Base-by-base conservation (phyloP, 2,329 filamentous ascomycete genomes). In the Botrytis medusae region DNA sequence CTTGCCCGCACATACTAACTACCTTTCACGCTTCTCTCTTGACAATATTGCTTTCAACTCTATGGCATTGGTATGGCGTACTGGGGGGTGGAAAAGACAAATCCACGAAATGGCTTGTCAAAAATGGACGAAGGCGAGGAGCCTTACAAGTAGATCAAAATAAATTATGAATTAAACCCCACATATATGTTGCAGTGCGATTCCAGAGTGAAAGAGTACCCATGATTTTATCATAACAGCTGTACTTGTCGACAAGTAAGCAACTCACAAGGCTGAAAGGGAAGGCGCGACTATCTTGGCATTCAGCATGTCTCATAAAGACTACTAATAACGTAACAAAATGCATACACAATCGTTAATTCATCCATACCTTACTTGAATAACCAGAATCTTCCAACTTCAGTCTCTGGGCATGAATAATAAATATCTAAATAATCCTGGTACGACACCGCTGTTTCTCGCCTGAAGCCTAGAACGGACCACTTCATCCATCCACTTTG, bases 1-100 rank as follows among this genome's bases (percentile, higher is more conserved):
- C 87, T 99, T 81, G 93, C 95, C 75, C 92, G 96, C 83, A 97
- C 95, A 74, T 99, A 99, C 87, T 97, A 92, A 77, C 67, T 59
- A 44, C 74, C 71, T 72, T 75, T 72, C 69, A 74, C 77, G 76
- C 77, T 69, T 75, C 63, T 74, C 72, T 68, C 65, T 72, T 48
- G 73, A 72, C 67, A 76, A 77, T 76, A 65, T 76, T 76, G 73
- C 74, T 74, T 75, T 76, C 65, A 54, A 75, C 76, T 79, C 76
- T 77, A 80, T 80, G 79, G 78, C 68, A 77, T 78, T 76, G 74
- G 76, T 74, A 74, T 71, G 74, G 71, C 71, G 71, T 73, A 73
- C 68, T 40, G 63, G 71, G 69, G 42, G 59, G 65, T 61, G 71
- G 57, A 68, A 72, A 68, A 60, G 62, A 70, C 54, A 70, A 46